phyloP scores from a whole-genome alignment of 2,329 filamentous ascomycete species.

The Xylaria arbuscula region DNA sequence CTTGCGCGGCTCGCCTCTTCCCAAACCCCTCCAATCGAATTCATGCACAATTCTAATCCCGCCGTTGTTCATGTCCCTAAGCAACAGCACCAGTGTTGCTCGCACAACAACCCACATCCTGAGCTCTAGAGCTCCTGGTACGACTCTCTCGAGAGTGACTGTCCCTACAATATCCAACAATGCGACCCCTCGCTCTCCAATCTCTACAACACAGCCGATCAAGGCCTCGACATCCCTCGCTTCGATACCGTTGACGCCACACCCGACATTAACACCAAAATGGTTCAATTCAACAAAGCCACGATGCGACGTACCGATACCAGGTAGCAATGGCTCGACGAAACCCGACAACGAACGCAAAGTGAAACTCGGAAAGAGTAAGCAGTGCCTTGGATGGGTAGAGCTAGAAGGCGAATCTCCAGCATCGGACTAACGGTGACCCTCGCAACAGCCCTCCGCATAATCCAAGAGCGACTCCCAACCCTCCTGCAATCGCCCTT shows the following conservation, averaged over 20 bases:
- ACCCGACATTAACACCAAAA: constrained; percentile 52
- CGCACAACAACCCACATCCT: constrained; percentile 48
- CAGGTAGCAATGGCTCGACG: constrained; percentile 42
- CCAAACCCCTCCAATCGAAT: constrained; percentile 35
- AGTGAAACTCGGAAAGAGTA: constrained; percentile 72
- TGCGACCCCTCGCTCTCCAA: constrained; percentile 18
- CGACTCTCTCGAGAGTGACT: constrained; percentile 40
- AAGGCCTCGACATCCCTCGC: constrained; percentile 31
- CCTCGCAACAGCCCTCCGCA: constrained; percentile 64
- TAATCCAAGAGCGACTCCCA: constrained; percentile 74
- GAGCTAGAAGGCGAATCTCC: neutral
- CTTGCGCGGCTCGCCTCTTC: constrained; percentile 20
- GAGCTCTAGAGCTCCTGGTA: constrained; percentile 40
- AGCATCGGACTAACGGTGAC: constrained; percentile 30
- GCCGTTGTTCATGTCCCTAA: constrained; percentile 52
- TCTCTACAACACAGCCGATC: constrained; percentile 26
- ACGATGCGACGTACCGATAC: constrained; percentile 42
- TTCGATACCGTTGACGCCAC: constrained; percentile 34
- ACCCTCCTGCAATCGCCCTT: constrained; percentile 74
- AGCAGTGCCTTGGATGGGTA: constrained; percentile 42
- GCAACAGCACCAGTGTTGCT: constrained; percentile 46
- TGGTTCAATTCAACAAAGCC: constrained; percentile 59
- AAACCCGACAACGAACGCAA: constrained; percentile 66
- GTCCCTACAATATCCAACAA: constrained; percentile 15
- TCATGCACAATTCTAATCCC: constrained; percentile 41